Conservation (phyloP, 2,329 filamentous ascomycete species). For the Chrysoporthe puriensis region DNA sequence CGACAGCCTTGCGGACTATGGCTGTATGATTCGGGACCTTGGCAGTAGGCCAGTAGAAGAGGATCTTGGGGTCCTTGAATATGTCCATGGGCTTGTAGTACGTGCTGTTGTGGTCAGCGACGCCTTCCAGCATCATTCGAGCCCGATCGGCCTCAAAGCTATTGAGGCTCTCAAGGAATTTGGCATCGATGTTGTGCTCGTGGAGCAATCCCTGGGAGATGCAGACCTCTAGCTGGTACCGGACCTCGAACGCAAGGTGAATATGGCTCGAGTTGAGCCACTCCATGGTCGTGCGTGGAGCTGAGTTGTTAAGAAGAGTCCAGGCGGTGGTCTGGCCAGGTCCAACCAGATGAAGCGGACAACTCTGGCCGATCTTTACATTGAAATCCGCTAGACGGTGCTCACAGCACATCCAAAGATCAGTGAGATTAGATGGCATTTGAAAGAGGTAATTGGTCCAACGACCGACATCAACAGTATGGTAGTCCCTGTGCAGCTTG, state of each 20-base stretch:
- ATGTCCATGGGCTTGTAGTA: slow-evolving; percentile 74
- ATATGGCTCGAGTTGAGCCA: slow-evolving; percentile 42
- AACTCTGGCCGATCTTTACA: slow-evolving; percentile 46
- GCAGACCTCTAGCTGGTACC: slow-evolving; percentile 92
- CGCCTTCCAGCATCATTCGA: slow-evolving; percentile 71
- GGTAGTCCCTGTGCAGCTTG: slow-evolving; percentile 42
- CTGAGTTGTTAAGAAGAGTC: slow-evolving; percentile 21
- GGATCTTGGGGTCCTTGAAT: slow-evolving; percentile 60
- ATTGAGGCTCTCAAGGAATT: slow-evolving; percentile 69
- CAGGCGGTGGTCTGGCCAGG: slow-evolving; percentile 21
- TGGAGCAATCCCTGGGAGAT: slow-evolving; percentile 78
- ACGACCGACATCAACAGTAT: slow-evolving; percentile 56
- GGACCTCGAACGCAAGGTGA: slow-evolving; percentile 68
- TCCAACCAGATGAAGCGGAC: slow-evolving; percentile 17
- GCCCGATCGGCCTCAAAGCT: slow-evolving; percentile 53
- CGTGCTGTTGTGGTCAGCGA: slow-evolving; percentile 65
- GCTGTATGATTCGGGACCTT: slow-evolving; percentile 73
- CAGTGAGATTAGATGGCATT: slow-evolving; percentile 39
- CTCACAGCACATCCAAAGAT: slow-evolving; percentile 48
- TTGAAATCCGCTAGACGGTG: slow-evolving; percentile 73
- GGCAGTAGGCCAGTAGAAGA: slow-evolving; percentile 47
- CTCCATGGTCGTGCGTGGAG: slow-evolving; percentile 28
- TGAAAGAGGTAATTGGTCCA: slow-evolving; percentile 61
- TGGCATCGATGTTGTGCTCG: slow-evolving; percentile 70
- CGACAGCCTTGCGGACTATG: slow-evolving; percentile 72